Evolutionary conservation across 352 stramenopile species (phyloP).

Genomic region (Phytophthora kernoviae): DNA sequence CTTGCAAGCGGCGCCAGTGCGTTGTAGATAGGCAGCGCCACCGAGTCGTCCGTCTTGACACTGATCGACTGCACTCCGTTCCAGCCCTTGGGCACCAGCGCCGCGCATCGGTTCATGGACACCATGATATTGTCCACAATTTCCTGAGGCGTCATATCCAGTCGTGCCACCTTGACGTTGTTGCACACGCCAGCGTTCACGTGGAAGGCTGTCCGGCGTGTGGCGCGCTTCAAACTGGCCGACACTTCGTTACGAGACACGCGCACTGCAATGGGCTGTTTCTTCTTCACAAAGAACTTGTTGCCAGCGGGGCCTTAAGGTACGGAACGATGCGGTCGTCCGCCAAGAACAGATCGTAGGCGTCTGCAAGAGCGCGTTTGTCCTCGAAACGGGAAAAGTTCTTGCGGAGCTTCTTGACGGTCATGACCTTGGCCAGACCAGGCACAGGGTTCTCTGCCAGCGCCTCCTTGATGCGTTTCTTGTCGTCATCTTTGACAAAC

Average conservation of each 20-base stretch:
- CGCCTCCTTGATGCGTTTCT: conserved; percentile 80
- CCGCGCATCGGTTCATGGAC: conserved; percentile 71
- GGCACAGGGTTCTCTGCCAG: conserved; percentile 60
- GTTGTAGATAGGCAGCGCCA: conserved; percentile 93
- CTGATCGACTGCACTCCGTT: conserved; percentile 92
- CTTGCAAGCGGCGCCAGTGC: conserved; percentile 64
- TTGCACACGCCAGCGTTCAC: conserved; percentile 85
- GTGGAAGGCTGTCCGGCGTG: conserved; percentile 85
- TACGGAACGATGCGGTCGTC: conserved; percentile 82
- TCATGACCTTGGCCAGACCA: conserved; percentile 75
- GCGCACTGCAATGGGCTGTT: conserved; percentile 75
- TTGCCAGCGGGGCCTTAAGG: conserved; percentile 70
- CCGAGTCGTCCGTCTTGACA: conserved; percentile 89
- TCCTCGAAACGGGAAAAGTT: conserved; percentile 81
- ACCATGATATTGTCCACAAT: conserved; percentile 83
- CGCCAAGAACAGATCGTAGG: conserved; percentile 79
- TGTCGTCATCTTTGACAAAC: conserved; percentile 86
- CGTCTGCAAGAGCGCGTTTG: conserved; percentile 65
- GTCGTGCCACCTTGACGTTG: conserved; percentile 87
- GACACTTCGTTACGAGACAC: conserved; percentile 73
- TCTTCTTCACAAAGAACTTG: conserved; percentile 84
- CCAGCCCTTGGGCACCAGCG: conserved; percentile 90
- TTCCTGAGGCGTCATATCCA: conserved; percentile 60
- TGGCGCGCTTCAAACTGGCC: conserved; percentile 44
- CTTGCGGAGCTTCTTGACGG: conserved; percentile 85